phyloP scores from a whole-genome alignment of 805 yeast genomes.

The Candida khao-thaluensis region DNA sequence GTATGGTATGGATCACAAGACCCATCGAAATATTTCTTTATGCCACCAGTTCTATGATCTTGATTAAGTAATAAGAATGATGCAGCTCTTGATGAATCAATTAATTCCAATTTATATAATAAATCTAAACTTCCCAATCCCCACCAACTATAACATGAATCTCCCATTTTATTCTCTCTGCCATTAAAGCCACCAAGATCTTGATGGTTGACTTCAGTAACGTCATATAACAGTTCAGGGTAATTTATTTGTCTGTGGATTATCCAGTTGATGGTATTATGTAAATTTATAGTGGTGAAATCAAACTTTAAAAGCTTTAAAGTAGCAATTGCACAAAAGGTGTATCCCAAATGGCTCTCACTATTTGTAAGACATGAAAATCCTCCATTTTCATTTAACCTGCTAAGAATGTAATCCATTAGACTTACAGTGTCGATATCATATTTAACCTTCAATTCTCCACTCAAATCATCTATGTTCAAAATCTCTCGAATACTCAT shows the following conservation, averaged over 20 bases:
- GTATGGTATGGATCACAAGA: constrained; percentile 73
- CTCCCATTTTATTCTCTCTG: constrained; percentile 77
- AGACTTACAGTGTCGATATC: constrained; percentile 47
- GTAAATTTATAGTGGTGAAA: constrained; percentile 19
- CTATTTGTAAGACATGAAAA: constrained; percentile 48
- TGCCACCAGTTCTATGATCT: constrained; percentile 69
- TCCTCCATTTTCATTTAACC: constrained; percentile 63
- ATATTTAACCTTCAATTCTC: constrained; percentile 13
- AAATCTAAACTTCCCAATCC: constrained; percentile 56
- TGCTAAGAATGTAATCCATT: constrained; percentile 28
- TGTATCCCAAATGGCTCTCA: constrained; percentile 86
- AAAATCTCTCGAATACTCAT: constrained; percentile 56
- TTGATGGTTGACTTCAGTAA: constrained; percentile 26
- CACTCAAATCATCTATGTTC: constrained; percentile 24
- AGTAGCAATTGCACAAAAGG: constrained; percentile 78
- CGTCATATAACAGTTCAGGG: constrained; percentile 27
- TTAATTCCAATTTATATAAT: constrained; percentile 32
- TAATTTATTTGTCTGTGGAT: constrained; percentile 59
- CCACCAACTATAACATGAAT: constrained; percentile 91
- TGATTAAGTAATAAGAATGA: constrained; percentile 59
- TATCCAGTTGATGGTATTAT: constrained; percentile 55
- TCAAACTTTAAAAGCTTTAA: constrained; percentile 41
- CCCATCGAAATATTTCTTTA: constrained; percentile 61
- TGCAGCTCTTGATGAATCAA: constrained; percentile 35
- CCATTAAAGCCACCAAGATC: constrained; percentile 87